Base-by-base conservation (phyloP, 805 yeast genomes). In the Pichia gijzeniarum region DNA sequence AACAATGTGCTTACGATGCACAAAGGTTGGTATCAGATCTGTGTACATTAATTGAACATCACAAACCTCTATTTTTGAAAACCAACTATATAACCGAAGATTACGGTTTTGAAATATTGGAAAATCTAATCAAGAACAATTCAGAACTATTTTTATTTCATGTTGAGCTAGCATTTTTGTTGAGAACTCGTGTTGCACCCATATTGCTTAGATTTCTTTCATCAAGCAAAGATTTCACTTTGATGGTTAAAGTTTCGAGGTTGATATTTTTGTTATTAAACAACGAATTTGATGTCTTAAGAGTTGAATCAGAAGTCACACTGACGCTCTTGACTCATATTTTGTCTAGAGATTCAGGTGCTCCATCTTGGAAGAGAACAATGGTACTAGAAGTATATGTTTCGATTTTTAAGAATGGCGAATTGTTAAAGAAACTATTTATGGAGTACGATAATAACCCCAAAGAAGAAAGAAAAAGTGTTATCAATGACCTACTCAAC, bases 71-170 rank as follows among this genome's bases (percentile, higher is more conserved):
- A 1, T 79, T 77, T 51, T 61, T 88, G 44, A 74, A 74, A 47
- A 62, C 79, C 31, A 64, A 69, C 40, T 65, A 73, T 45, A 58
- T 83, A 30, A 71, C 85, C 38, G 76, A 82, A 62, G 73, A 79
- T 38, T 73, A 88, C 48, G 87, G 88, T 0, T 73, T 93, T 43
- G 99, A 91, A 58, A 73, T 91, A 25, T 61, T 93, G 19, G 98
- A 93, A 63, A 83, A 83, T 46, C 72, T 90, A 4, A 63, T 93
- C 28, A 72, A 80, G 13, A 80, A 80, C 57, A 88, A 88, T 56
- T 68, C 70, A 16, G 49, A 56, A 0, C 56, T 80, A 3, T 86
- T 91, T 57, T 60, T 71, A 16, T 44, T 60, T 2, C 88, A 82
- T 51, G 65, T 59, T 1, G 96, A 87, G 54, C 70, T 91, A 31